Evolutionary conservation across 2,329 filamentous ascomycete genomes (phyloP), one percentile per base, ranked within the genome.

Genomic region (Exophiala sp.): DNA sequence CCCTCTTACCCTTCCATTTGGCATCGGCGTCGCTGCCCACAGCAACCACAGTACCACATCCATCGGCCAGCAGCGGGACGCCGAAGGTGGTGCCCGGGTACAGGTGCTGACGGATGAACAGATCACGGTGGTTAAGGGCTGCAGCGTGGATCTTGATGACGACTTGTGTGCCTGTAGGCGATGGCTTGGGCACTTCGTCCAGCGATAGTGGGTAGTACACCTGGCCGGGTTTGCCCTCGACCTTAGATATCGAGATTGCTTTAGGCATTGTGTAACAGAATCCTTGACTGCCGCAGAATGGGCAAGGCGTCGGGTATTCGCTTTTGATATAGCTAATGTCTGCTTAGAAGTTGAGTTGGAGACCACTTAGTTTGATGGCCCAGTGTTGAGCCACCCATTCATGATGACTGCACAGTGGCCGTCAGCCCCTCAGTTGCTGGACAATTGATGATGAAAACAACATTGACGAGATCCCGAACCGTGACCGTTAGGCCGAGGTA

Each of bases 81-180:
- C 79, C 77, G 67, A 95, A 95, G 10, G 85, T 84, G 46, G 88
- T 85, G 60, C 80, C 85, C 0, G 91, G 91, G 73, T 97, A 97
- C 34, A 95, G 81, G 64, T 90, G 85, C 68, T 93, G 89, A 47
- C 91, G 86, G 69, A 95, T 86, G 73, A 96, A 97, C 60, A 95
- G 81, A 68, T 97, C 93, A 62, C 90, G 86, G 73, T 97, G 93
- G 73, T 97, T 97, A 43, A 97, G 81, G 11, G 91, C 85, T 1
- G 84, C 86, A 44, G 89, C 86, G 29, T 79, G 78, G 63, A 97
- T 74, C 62, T 80, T 81, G 55, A 97, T 73, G 5, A 94, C 74
- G 58, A 95, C 73, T 66, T 96, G 78, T 55, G 74, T 74, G 13
- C 79, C 77, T 21, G 79, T 77, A 0, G 84, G 84, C 1, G 72